Evolutionary conservation across 352 stramenopile species (phyloP), one percentile per base, ranked within the genome.

Genomic region (Blastocystis hominis): DNA sequence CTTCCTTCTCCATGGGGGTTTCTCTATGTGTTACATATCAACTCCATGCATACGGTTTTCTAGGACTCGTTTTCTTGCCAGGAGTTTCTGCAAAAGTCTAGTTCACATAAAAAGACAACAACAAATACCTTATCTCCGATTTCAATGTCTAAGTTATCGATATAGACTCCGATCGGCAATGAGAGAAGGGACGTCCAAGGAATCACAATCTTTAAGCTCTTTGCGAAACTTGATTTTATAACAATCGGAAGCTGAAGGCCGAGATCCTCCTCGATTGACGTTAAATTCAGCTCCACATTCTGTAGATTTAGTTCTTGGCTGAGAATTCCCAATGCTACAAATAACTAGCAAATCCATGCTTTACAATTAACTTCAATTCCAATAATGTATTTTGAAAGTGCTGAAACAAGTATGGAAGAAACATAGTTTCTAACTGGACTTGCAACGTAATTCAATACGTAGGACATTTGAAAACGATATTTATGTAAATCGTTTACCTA

Each of bases 371-470:
- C 62, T 56, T 87, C 53, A 64, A 87, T 78, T 15, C 77, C 77
- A 34, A 87, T 59, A 66, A 87, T 87, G 63, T 87, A 87, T 64
- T 87, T 87, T 42, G 77, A 87, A 55, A 87, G 55, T 10, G 77
- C 66, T 55, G 62, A 78, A 69, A 78, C 46, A 10, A 87, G 42
- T 44, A 87, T 38, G 36, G 77, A 87, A 36, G 66, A 75, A 46
- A 87, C 62, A 69, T 87, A 87, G 56, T 62, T 78, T 44, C 77
- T 24, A 3, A 87, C 46, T 24, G 77, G 77, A 75, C 44, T 78
- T 6, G 77, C 55, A 13, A 87, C 66, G 55, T 64, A 78, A 30
- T 77, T 78, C 44, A 87, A 64, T 53, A 87, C 77, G 24, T 55
- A 87, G 7, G 77, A 87, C 77, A 87, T 87, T 30, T 13, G 55